These are phyloP conservation scores for Coemansia sp. DNA, from an alignment of 192 early-diverging fungal species.

Conservation along the genomic window DNA sequence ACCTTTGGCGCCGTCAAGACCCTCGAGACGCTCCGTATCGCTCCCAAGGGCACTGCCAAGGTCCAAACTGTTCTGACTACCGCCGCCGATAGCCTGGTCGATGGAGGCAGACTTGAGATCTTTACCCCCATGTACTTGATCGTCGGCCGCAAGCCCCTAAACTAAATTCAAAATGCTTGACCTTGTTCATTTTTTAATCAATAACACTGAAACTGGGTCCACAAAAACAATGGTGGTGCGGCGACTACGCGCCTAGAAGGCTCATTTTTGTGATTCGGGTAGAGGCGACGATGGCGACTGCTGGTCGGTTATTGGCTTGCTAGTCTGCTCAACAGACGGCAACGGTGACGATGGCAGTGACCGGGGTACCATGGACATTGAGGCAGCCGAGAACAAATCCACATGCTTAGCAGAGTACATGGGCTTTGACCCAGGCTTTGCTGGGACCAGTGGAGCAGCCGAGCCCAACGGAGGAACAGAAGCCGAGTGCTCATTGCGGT, in stretches of 20 bases:
- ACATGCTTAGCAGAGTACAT: slow-evolving; percentile 24
- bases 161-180: slow-evolving; percentile 26
- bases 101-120: slow-evolving; percentile 71
- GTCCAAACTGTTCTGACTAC: slow-evolving; percentile 77
- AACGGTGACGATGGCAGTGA: neutral
- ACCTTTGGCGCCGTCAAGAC: slow-evolving; percentile 74
- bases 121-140: slow-evolving; percentile 97
- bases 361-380: neutral
- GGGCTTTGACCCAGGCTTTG: neutral
- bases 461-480: slow-evolving; percentile 10
- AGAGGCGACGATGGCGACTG: neutral
- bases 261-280: neutral
- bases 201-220: neutral
- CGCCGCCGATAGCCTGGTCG: slow-evolving; percentile 79
- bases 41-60: slow-evolving; percentile 82
- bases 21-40: slow-evolving; percentile 79
- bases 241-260: no score
- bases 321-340: neutral
- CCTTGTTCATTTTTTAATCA: no score
- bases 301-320: neutral
- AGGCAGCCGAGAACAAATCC: slow-evolving; percentile 11
- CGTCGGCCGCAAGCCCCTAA: slow-evolving; percentile 67
- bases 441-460: neutral
- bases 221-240: neutral
- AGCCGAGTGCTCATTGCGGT: slow-evolving; percentile 5